These are phyloP conservation scores for Barbatosphaeria neglecta DNA, from an alignment of 495 filamentous ascomycete genomes.

Conservation along the genomic window DNA sequence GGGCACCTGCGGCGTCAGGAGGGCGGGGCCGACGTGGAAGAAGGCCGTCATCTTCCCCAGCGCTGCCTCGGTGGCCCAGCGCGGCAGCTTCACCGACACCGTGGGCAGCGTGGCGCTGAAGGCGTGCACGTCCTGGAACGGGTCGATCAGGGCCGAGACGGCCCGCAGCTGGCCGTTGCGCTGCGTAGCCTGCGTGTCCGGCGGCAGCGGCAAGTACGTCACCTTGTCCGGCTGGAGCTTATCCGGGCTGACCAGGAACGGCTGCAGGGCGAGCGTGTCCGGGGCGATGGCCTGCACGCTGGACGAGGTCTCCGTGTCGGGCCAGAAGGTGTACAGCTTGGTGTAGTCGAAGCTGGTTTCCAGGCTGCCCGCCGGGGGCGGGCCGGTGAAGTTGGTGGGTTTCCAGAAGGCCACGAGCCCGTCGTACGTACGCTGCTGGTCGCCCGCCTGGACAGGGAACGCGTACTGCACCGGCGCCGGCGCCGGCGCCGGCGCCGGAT, in stretches of 20 bases:
- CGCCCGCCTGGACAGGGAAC: conserved; percentile 29
- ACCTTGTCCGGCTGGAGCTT: not conserved
- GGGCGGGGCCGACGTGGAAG: conserved; percentile 30
- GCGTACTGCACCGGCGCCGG: conserved; percentile 6
- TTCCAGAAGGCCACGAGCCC: conserved; percentile 28
- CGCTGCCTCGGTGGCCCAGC: conserved; percentile 31
- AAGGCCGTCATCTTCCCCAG: conserved; percentile 35
- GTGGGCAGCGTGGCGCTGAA: conserved; percentile 29
- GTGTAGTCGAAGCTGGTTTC: not conserved
- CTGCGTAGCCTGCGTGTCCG: not conserved
- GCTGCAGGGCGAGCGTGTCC: too few relatives aligned
- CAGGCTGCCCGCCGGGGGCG: conserved; percentile 1
- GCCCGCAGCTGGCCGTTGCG: not conserved
- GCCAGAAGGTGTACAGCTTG: not conserved
- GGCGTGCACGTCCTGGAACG: conserved; percentile 28
- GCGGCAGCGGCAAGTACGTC: not conserved
- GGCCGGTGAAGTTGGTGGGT: not conserved
- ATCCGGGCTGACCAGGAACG: too few relatives aligned
- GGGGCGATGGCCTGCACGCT: too few relatives aligned
- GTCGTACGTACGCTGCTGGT: conserved; percentile 19
- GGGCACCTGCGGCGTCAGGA: conserved; percentile 6
- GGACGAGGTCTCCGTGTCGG: too few relatives aligned
- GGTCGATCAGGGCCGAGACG: conserved; percentile 21
- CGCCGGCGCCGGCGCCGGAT: not conserved
- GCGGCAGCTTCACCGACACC: conserved; percentile 19